Evolutionary conservation across 257 asterid genomes (phyloP), one percentile per base, ranked within the genome.

Genomic region (Catharanthus roseus): DNA sequence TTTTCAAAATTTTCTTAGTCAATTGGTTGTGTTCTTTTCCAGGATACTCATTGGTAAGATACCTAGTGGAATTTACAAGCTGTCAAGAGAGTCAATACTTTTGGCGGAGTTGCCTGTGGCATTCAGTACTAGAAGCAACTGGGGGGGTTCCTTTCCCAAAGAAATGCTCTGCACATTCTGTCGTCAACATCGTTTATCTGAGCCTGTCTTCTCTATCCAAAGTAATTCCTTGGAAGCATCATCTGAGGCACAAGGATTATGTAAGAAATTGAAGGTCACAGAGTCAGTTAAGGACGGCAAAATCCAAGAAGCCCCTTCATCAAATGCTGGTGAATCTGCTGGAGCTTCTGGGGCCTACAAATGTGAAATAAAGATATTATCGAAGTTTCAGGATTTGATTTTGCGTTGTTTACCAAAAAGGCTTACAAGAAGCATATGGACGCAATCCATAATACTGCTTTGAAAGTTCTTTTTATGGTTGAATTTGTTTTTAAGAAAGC

Each of bases 81-180:
- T 89, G 74, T 88, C 96, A 41, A 86, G 99, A 81, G 90, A 89
- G 69, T 91, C 97, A 77, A 76, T 88, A 62, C 86, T 89, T 82
- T 86, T 88, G 34, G 92, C 95, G 12, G 88, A 91, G 68, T 78
- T 93, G 84, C 99, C 99, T 64, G 63, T 67, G 73, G 81, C 82
- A 71, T 89, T 79, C 78, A 86, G 96, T 21, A 78, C 92, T 39
- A 86, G 81, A 81, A 79, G 74, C 86, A 88, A 83, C 64, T 93
- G 99, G 97, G 88, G 89, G 87, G 97, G 96, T 64, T 75, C 89
- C 67, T 76, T 82, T 34, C 99, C 96, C 2, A 91, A 88, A 82
- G 96, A 93, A 65, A 77, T 88, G 57, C 93, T 93, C 10, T 78
- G 80, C 72, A 79, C 96, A 71, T 88, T 93, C 69, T 91, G 96